Evolutionary conservation across 371 early-diverging fungal genomes (phyloP), one percentile per base, ranked within the genome.

Genomic region (Syncephalastrum contaminatum): DNA sequence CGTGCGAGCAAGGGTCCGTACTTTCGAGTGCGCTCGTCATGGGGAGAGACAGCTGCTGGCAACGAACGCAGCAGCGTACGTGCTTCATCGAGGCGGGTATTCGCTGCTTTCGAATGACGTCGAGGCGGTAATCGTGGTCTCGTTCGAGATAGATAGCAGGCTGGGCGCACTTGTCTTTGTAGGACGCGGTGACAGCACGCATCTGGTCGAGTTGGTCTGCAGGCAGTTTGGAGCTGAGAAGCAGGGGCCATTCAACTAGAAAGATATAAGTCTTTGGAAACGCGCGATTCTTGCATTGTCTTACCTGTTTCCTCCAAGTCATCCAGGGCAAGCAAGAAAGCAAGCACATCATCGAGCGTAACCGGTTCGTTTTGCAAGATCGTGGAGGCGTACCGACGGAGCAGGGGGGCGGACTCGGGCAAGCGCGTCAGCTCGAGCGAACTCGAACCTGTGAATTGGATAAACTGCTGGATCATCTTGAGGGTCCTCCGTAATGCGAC

Each of bases 141-240:
- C 57, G 62, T 19, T 75, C 63, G 3, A 75, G 47, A 53, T 75
- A 75, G 21, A 75, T 66, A 0, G 64, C 61, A 13, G 76, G 72
- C 43, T 65, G 62, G 6, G 69, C 69, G 57, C 70, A 75, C 53
- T 57, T 75, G 25, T 66, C 63, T 18, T 59, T 51, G 42, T 54
- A 66, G 25, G 67, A 53, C 3, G 54, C 30, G 13, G 70, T 66
- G 19, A 75, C 58, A 5, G 12, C 45, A 14, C 52, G 54, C 52
- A 58, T 36, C 24, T 50, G 13, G 16, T 53, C 54, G 8, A 40
- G 27, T 45, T 60, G 58, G 59, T 58, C 46, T 20, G 56, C 51
- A 12, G 54, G 64, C 15, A 64, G 14, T 19, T 48, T 54, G 3
- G 64, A 59, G 7, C 43, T 20, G 8, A 62, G 39, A 16, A 62